These are phyloP conservation scores for Planoprotostelium fungivorum DNA, from an alignment of 78 protist species.

Conservation along the genomic window DNA sequence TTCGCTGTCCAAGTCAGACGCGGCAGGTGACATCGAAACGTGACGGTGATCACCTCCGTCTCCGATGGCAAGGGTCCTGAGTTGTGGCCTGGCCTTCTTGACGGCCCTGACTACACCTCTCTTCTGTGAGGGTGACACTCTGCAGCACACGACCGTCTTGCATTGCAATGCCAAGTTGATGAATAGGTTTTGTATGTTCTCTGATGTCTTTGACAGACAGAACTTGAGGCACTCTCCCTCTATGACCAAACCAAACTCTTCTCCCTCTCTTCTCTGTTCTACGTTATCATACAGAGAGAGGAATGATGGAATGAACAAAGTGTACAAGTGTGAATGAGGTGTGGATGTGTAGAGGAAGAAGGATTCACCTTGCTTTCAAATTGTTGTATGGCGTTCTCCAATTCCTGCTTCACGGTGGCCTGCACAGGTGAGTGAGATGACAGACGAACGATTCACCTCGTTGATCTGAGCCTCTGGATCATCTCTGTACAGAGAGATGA, in stretches of 20 bases:
- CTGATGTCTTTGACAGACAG: slow-evolving; percentile 8
- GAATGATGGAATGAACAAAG: background rate
- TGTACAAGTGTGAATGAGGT: too few species aligned
- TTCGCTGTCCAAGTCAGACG: slow-evolving; percentile 17
- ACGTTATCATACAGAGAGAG: background rate
- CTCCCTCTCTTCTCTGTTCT: background rate
- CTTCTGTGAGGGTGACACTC: slow-evolving; percentile 89
- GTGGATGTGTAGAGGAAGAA: too few species aligned
- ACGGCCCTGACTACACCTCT: slow-evolving; percentile 35
- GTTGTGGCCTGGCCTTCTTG: slow-evolving; percentile 1
- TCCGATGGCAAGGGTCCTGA: slow-evolving; percentile 70
- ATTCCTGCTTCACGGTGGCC: background rate
- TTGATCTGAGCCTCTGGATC: background rate
- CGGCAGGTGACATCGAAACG: background rate
- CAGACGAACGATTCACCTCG: background rate
- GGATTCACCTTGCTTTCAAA: background rate
- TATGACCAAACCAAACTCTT: slow-evolving; percentile 25
- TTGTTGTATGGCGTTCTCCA: background rate
- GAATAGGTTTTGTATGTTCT: slow-evolving; percentile 14
- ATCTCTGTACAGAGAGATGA: slow-evolving; percentile 19
- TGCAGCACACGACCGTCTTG: slow-evolving; percentile 72
- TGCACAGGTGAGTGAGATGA: background rate
- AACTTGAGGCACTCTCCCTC: slow-evolving; percentile 37
- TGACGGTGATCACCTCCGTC: slow-evolving; percentile 27
- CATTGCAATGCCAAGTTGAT: slow-evolving; percentile 29